phyloP scores from a whole-genome alignment of 352 stramenopile species.

The Detonula confervacea region DNA sequence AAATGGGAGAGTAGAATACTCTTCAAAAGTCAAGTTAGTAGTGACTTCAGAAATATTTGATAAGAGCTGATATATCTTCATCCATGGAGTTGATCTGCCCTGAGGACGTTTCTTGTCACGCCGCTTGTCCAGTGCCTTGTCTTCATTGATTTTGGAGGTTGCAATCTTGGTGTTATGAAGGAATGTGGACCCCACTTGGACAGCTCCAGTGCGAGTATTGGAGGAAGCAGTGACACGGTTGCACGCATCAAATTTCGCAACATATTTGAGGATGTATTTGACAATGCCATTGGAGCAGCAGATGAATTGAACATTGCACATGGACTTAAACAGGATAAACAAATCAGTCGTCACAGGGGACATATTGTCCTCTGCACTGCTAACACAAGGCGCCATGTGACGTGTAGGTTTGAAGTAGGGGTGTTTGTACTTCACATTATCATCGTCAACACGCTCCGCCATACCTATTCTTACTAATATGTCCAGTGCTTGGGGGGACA shows the following conservation, averaged over 20 bases:
- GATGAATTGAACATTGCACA: conserved; percentile 34
- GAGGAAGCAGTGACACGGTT: conserved; percentile 6
- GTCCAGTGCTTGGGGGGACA: no score
- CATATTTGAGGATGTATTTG: conserved; percentile 53
- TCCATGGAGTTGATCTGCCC: conserved; percentile 10
- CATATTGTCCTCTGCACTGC: conserved; percentile 41
- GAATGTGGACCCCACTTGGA: conserved; percentile 23
- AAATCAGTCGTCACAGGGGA: conserved; percentile 13
- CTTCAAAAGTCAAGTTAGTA: conserved; percentile 38
- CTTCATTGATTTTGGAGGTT: conserved; percentile 28
- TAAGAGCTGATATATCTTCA: conserved; percentile 28
- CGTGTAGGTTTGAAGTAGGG: conserved; percentile 23
- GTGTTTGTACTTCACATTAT: conserved; percentile 3
- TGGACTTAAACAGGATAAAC: conserved; percentile 31
- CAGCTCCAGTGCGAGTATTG: conserved; percentile 26
- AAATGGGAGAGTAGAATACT: conserved; percentile 19
- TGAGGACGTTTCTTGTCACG: conserved; percentile 13
- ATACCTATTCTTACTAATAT: no score
- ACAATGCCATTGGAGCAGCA: conserved; percentile 15
- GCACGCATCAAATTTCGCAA: conserved; percentile 34
- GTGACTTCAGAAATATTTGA: conserved; percentile 23
- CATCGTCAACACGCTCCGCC: conserved; percentile 3
- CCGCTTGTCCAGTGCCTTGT: conserved; percentile 15
- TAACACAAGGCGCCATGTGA: conserved; percentile 36
- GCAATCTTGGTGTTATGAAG: conserved; percentile 55